Evolutionary conservation across 176 grass and related monocot genomes (phyloP).

Genomic region (Paspalum vaginatum): DNA sequence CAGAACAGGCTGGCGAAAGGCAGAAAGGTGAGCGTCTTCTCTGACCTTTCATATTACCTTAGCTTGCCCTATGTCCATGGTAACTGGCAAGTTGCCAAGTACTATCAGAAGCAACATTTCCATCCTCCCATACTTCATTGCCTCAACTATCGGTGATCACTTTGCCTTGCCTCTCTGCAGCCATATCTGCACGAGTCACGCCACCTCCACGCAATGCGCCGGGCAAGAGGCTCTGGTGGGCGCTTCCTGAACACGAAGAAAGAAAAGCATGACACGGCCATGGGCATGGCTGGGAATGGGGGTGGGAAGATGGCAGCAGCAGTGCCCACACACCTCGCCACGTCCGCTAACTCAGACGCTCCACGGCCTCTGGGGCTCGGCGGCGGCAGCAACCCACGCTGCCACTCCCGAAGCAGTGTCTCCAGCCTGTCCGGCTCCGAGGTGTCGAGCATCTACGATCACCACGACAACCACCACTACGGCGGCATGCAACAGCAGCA

Average conservation of each 20-base stretch:
- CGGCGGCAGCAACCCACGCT: background rate
- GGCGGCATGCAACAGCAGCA: constrained; percentile 47
- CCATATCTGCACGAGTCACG: constrained; percentile 90
- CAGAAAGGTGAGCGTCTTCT: constrained; percentile 69
- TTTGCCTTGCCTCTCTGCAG: constrained; percentile 35
- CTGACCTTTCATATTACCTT: background rate
- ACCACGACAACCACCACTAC: constrained; percentile 45
- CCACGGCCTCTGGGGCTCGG: constrained; percentile 37
- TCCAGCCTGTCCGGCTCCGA: constrained; percentile 72
- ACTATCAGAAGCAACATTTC: constrained; percentile 1
- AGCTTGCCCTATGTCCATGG: background rate
- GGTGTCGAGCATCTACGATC: constrained; percentile 63
- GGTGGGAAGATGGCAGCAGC: constrained; percentile 24
- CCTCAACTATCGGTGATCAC: background rate
- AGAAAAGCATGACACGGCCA: constrained; percentile 13
- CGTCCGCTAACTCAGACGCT: constrained; percentile 50
- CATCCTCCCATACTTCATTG: background rate
- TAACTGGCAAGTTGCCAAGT: background rate
- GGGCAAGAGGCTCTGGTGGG: constrained; percentile 72
- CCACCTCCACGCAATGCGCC: constrained; percentile 88
- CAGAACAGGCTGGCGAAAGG: constrained; percentile 57
- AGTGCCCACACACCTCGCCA: background rate
- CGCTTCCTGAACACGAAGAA: constrained; percentile 96
- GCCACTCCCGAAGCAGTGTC: constrained; percentile 55
- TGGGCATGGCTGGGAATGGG: background rate